Percentiles rank a stretch among this genome's conserved stretches.
Evolutionary conservation across 352 stramenopile genomes (phyloP).

Genomic region (Phytophthora cryptogea): DNA sequence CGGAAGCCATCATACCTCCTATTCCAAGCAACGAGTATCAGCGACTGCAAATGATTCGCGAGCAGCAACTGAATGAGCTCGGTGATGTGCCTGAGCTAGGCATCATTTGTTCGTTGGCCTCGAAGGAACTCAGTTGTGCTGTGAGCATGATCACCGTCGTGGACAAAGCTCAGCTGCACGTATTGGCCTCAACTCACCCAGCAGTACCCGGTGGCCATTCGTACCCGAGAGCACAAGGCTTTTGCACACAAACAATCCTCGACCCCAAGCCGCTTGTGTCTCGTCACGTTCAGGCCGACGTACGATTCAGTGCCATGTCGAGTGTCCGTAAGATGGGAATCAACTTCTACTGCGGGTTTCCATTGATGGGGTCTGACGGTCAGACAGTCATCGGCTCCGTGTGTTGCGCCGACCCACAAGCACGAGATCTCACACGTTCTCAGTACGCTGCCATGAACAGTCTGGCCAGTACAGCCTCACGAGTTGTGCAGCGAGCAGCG

Average conservation of each 20-base stretch:
- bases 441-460: slow-evolving; percentile 62
- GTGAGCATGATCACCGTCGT: slow-evolving; percentile 70
- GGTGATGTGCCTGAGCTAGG: slow-evolving; percentile 63
- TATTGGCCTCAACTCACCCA: slow-evolving; percentile 45
- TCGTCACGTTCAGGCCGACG: slow-evolving; percentile 62
- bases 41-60: slow-evolving; percentile 51
- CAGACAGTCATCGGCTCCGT: slow-evolving; percentile 65
- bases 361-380: slow-evolving; percentile 47
- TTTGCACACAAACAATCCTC: slow-evolving; percentile 73
- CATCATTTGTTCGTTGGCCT: slow-evolving; percentile 66
- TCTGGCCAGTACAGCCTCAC: slow-evolving; percentile 57
- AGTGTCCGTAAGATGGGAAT: slow-evolving; percentile 46
- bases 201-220: slow-evolving; percentile 28
- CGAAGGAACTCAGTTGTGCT: slow-evolving; percentile 57
- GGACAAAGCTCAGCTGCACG: slow-evolving; percentile 48
- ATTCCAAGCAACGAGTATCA: slow-evolving; percentile 49
- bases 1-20: slow-evolving; percentile 32
- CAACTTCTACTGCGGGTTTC: slow-evolving; percentile 83
- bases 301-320: slow-evolving; percentile 62
- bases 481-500: slow-evolving; percentile 41
- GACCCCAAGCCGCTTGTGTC: slow-evolving; percentile 62
- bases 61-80: slow-evolving; percentile 52
- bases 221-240: slow-evolving; percentile 60
- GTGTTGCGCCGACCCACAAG: slow-evolving; percentile 60
- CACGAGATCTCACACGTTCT: slow-evolving; percentile 50